Evolutionary conservation across 805 yeast species (phyloP).

Genomic region (Candida glaebosa): DNA sequence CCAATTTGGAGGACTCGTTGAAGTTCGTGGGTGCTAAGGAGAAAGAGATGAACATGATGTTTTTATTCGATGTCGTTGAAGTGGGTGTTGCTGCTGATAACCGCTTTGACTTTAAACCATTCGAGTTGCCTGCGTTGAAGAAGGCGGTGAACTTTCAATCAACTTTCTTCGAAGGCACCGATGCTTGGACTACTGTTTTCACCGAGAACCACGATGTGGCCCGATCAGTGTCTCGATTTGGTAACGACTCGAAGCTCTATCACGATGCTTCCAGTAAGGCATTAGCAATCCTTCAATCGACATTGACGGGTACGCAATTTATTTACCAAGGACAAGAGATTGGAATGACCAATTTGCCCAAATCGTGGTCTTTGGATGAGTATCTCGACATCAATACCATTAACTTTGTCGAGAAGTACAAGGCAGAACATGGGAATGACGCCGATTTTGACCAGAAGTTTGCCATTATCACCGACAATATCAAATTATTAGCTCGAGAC

Average conservation of each 20-base stretch:
- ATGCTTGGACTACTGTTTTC: slow-evolving; percentile 57
- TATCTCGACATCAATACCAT: slow-evolving; percentile 49
- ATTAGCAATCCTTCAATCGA: slow-evolving; percentile 42
- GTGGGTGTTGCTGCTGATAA: slow-evolving; percentile 31
- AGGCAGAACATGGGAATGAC: slow-evolving; percentile 21
- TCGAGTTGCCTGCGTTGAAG: slow-evolving; percentile 38
- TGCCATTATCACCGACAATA: slow-evolving; percentile 25
- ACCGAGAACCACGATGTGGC: slow-evolving; percentile 61
- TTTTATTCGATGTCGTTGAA: slow-evolving; percentile 30
- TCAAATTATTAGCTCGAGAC: slow-evolving; percentile 45
- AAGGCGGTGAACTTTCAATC: slow-evolving; percentile 32
- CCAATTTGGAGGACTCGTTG: slow-evolving; percentile 38
- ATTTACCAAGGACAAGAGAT: slow-evolving; percentile 63
- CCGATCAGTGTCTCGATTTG: slow-evolving; percentile 51
- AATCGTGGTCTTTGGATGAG: slow-evolving; percentile 45
- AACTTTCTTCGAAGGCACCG: slow-evolving; percentile 43
- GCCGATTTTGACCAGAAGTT: slow-evolving; percentile 20
- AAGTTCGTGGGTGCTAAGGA: slow-evolving; percentile 40
- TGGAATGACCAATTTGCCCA: slow-evolving; percentile 51
- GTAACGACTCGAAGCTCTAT: slow-evolving; percentile 31
- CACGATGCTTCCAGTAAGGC: slow-evolving; percentile 44
- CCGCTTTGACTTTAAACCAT: slow-evolving; percentile 34
- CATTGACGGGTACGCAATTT: slow-evolving; percentile 53
- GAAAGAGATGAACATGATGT: slow-evolving; percentile 36
- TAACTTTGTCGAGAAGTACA: slow-evolving; percentile 36